phyloP scores from a whole-genome alignment of 2,329 filamentous ascomycete species.

The Aspergillus sp. region DNA sequence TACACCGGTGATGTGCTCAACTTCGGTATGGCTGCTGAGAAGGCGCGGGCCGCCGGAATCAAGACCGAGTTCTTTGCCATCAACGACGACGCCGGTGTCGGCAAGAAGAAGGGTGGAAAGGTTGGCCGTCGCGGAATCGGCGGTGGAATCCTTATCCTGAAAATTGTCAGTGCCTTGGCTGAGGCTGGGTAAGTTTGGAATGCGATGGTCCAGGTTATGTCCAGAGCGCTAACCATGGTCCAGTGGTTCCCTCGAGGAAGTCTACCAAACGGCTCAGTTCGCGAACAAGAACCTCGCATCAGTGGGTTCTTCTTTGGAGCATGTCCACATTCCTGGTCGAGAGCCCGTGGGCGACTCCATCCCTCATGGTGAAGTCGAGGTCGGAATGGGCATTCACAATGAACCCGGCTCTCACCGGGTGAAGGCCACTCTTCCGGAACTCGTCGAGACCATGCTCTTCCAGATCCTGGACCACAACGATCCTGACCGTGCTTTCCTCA shows the following conservation, averaged over 20 bases:
- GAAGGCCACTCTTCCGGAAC: conserved; percentile 47
- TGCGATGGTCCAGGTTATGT: not conserved
- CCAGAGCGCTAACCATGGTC: not conserved
- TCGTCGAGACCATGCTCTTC: conserved; percentile 61
- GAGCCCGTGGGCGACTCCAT: conserved; percentile 52
- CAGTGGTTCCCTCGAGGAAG: conserved; percentile 61
- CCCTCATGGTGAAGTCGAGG: conserved; percentile 57
- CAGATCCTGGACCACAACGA: conserved; percentile 63
- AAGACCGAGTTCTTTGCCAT: conserved; percentile 87
- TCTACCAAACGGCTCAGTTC: conserved; percentile 68
- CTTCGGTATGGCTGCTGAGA: conserved; percentile 91
- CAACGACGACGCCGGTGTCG: conserved; percentile 88
- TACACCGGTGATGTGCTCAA: conserved; percentile 89
- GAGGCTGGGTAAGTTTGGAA: conserved; percentile 57
- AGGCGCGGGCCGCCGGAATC: conserved; percentile 75
- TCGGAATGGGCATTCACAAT: conserved; percentile 74
- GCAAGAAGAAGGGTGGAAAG: conserved; percentile 77
- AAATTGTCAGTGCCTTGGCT: conserved; percentile 81
- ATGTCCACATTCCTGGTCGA: conserved; percentile 90
- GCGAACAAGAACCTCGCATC: conserved; percentile 75
- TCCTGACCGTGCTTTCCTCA: conserved; percentile 61
- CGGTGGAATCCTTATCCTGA: conserved; percentile 86
- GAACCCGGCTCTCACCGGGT: conserved; percentile 56
- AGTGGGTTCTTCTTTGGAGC: conserved; percentile 79
- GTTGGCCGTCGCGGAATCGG: conserved; percentile 88